Evolutionary conservation across 2,329 filamentous ascomycete genomes (phyloP), one percentile per base, ranked within the genome.

Genomic region (Botryotinia convoluta): DNA sequence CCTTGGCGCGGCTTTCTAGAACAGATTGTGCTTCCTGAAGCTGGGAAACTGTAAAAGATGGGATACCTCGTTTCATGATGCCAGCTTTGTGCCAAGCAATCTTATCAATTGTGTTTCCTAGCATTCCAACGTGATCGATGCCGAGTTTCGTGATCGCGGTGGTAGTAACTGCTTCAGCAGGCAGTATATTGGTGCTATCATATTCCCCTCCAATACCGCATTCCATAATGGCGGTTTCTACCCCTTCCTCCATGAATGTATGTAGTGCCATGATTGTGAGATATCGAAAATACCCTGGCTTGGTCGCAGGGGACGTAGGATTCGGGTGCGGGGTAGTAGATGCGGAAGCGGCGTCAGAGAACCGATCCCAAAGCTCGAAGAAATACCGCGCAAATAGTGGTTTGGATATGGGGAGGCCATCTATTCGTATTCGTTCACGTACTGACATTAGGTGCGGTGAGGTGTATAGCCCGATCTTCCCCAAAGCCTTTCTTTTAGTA

Each of bases 51-150:
- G 91, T 91, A 74, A 92, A 93, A 2, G 87, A 89, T 37, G 87
- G 86, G 7, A 87, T 87, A 0, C 88, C 89, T 0, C 82, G 69
- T 81, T 97, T 97, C 81, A 97, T 91, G 62, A 98, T 93, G 1
- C 95, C 95, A 10, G 91, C 91, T 82, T 98, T 98, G 81, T 97
- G 93, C 95, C 94, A 97, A 4, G 94, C 91, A 76, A 97, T 97
- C 79, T 93, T 86, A 73, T 92, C 90, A 69, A 95, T 87, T 0
- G 93, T 95, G 54, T 88, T 86, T 18, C 95, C 95, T 51, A 98
- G 85, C 86, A 97, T 90, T 7, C 87, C 89, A 1, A 92, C 90
- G 82, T 98, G 95, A 78, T 98, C 95, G 74, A 97, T 92, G 5
- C 93, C 94, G 61, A 98, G 82, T 79, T 91, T 94, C 32, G 94